phyloP scores from a whole-genome alignment of 495 filamentous ascomycete genomes.

The Parmelia sp. region DNA sequence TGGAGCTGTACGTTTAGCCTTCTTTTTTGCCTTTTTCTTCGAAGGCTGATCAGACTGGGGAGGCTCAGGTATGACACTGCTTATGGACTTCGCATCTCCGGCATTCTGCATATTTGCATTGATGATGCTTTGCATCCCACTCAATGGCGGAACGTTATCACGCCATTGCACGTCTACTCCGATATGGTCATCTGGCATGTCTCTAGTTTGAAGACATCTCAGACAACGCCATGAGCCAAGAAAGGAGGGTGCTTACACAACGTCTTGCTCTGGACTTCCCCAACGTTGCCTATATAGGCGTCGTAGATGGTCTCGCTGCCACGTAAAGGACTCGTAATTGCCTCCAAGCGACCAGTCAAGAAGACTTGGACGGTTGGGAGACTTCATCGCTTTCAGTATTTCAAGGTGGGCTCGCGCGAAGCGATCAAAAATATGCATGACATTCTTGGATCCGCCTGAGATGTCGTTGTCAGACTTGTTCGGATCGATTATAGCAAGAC shows the following conservation, averaged over 20 bases:
- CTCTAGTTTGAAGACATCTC: slow-evolving; percentile 16
- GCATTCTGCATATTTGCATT: not conserved
- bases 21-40: not conserved
- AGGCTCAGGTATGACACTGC: not conserved
- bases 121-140: not conserved
- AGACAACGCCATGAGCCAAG: slow-evolving; percentile 7
- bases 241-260: slow-evolving; percentile 9
- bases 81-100: not conserved
- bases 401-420: slow-evolving; percentile 58
- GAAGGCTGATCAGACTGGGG: not conserved
- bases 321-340: slow-evolving; percentile 61
- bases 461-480: slow-evolving; percentile 81
- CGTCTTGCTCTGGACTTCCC: slow-evolving; percentile 1
- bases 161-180: not conserved
- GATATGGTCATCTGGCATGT: slow-evolving; percentile 1
- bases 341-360: slow-evolving; percentile 61
- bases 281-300: slow-evolving; percentile 38
- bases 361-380: slow-evolving; percentile 45
- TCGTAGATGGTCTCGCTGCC: slow-evolving; percentile 52
- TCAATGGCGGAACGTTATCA: not conserved
- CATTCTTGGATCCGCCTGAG: slow-evolving; percentile 67
- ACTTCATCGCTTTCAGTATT: slow-evolving; percentile 53
- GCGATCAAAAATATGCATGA: slow-evolving; percentile 49
- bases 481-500: slow-evolving; percentile 79
- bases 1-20: not conserved